Base-by-base conservation (phyloP, 2,329 filamentous ascomycete genomes). In the Pleoardoris graminearum region DNA sequence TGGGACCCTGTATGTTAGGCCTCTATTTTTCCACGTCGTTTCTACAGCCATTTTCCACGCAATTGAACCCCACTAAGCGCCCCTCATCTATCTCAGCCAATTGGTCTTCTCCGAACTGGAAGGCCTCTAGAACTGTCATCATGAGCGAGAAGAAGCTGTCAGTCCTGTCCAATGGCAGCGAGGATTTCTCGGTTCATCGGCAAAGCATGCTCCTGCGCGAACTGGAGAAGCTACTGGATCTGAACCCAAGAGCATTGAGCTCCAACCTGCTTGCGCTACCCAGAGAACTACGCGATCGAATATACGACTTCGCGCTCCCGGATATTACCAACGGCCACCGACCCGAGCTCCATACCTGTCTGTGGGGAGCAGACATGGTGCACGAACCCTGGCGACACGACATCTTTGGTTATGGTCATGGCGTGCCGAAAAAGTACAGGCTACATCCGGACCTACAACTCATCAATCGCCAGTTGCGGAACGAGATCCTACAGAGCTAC, bases 331-430 rank as follows among this genome's bases (percentile, higher is more conserved):
- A 38, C 11, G 50, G 48, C 3, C 36, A 27, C 17, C 62, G 65
- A 12, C 64, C 69, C 10, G 68, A 69, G 39, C 57, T 73, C 7
- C 70, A 71, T 48, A 72, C 69, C 3, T 70, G 67, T 50, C 55
- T 72, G 1, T 72, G 70, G 70, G 61, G 63, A 23, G 67, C 68
- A 2, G 67, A 71, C 37, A 71, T 72, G 68, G 55, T 64, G 22
- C 58, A 62, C 21, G 68, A 72, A 19, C 67, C 69, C 11, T 73
- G 70, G 70, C 53, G 66, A 33, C 69, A 70, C 54, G 63, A 67
- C 44, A 64, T 66, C 37, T 70, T 68, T 25, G 68, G 66, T 8
- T 73, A 73, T 51, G 62, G 55, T 7, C 21, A 50, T 22, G 56
- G 53, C 7, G 69, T 72, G 11, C 54, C 68, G 8, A 63, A 59